Evolutionary conservation across 2,329 filamentous ascomycete genomes (phyloP).

Genomic region (Verticillium isaacii): DNA sequence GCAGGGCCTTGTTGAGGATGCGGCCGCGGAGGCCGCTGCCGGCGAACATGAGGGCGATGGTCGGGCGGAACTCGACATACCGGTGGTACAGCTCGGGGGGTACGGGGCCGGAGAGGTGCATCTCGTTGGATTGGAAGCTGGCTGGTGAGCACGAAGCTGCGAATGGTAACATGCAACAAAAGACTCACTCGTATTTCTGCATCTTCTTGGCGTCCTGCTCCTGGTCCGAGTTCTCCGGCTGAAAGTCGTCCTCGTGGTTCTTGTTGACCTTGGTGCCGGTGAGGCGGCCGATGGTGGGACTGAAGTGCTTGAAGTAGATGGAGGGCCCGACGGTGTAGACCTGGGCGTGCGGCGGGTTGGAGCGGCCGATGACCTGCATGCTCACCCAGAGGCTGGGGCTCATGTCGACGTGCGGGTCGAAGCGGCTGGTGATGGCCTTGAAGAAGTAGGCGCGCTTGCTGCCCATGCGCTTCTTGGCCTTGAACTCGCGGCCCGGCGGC

Average conservation of each 20-base stretch:
- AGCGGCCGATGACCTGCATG: conserved; percentile 72
- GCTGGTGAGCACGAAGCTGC: not conserved
- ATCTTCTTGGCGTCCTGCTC: conserved; percentile 46
- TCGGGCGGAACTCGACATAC: conserved; percentile 88
- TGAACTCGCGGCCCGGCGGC: conserved; percentile 53
- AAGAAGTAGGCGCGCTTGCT: conserved; percentile 83
- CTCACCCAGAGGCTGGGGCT: conserved; percentile 68
- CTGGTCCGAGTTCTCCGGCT: conserved; percentile 19
- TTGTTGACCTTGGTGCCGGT: conserved; percentile 65
- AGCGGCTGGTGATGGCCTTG: conserved; percentile 60
- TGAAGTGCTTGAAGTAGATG: conserved; percentile 78
- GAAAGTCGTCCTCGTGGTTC: conserved; percentile 46
- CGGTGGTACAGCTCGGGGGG: conserved; percentile 80
- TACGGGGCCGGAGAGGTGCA: conserved; percentile 81
- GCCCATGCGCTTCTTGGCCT: conserved; percentile 76
- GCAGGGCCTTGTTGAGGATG: conserved; percentile 77
- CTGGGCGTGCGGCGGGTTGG: conserved; percentile 61
- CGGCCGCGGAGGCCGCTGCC: conserved; percentile 71
- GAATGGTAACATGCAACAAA: too few species aligned
- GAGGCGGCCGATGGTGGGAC: conserved; percentile 80
- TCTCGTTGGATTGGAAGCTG: conserved; percentile 89
- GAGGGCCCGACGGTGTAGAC: conserved; percentile 77
- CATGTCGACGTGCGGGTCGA: conserved; percentile 60
- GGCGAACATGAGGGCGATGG: conserved; percentile 86
- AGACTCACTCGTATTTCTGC: conserved; percentile 70